Percentiles rank a stretch among this genome's conserved stretches.
Evolutionary conservation across 2,329 filamentous ascomycete genomes (phyloP).

Genomic region (Aulographum hederae): DNA sequence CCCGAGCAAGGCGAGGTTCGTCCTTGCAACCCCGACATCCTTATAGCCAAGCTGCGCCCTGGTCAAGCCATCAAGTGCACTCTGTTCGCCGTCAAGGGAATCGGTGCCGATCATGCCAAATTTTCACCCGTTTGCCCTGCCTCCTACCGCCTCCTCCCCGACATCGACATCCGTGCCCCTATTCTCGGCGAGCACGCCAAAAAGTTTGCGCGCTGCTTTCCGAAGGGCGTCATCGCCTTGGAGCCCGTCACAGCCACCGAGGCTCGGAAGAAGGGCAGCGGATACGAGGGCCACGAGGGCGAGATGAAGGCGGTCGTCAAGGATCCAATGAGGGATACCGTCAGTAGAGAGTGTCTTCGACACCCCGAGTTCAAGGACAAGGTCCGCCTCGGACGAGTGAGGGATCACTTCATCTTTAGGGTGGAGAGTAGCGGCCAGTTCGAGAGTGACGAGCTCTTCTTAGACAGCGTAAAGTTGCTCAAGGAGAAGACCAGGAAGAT

Average conservation of each 20-base stretch:
- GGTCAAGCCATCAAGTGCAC: conserved; percentile 72
- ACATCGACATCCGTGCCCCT: conserved; percentile 65
- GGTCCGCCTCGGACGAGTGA: conserved; percentile 74
- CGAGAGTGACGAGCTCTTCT: conserved; percentile 81
- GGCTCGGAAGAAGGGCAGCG: conserved; percentile 37
- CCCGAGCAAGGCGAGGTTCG: conserved; percentile 46
- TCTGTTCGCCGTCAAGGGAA: conserved; percentile 89
- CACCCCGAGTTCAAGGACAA: conserved; percentile 90
- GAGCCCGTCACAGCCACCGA: conserved; percentile 54
- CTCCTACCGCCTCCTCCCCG: conserved; percentile 76
- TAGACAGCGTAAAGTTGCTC: conserved; percentile 71
- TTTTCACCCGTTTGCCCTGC: conserved; percentile 94
- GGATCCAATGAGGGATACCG: conserved; percentile 85
- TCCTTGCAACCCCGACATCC: conserved; percentile 76
- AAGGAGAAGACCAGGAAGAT: conserved; percentile 68
- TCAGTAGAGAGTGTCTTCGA: conserved; percentile 79
- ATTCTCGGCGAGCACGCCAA: conserved; percentile 74
- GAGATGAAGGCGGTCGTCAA: conserved; percentile 74
- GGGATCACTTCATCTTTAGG: conserved; percentile 95
- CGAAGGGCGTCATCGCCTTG: conserved; percentile 67
- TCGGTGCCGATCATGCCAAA: conserved; percentile 88
- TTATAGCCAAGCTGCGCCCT: conserved; percentile 85
- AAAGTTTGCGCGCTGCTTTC: conserved; percentile 85
- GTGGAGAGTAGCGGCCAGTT: conserved; percentile 93
- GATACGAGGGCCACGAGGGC: conserved; percentile 57